Evolutionary conservation across 2,329 filamentous ascomycete genomes (phyloP).

Genomic region (Cadophora malorum): DNA sequence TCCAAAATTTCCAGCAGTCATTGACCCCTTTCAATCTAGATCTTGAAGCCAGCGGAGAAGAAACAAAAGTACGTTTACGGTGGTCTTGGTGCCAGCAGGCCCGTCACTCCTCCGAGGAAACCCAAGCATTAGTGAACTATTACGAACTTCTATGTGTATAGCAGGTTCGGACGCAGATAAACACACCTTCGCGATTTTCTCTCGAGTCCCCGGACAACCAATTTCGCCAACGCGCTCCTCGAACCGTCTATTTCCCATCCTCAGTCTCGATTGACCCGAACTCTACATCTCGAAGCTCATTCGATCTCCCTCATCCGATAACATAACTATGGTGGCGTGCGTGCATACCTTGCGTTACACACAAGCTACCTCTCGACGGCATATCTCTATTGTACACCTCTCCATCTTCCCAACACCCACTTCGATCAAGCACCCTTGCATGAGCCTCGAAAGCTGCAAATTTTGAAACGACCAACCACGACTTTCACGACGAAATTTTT

Average conservation of each 20-base stretch:
- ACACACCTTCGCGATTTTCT: slow-evolving; percentile 39
- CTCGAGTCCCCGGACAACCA: slow-evolving; percentile 39
- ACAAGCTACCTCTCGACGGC: slow-evolving; percentile 29
- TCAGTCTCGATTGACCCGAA: slow-evolving; percentile 34
- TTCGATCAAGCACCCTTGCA: slow-evolving; percentile 16
- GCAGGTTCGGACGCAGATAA: slow-evolving; percentile 97
- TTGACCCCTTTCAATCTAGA: slow-evolving; percentile 58
- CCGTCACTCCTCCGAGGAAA: slow-evolving; percentile 74
- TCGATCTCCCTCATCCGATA: slow-evolving; percentile 39
- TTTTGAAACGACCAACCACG: slow-evolving; percentile 32
- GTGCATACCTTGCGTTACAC: slow-evolving; percentile 33
- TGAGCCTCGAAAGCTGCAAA: slow-evolving; percentile 33
- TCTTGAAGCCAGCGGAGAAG: slow-evolving; percentile 99
- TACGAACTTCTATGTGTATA: slow-evolving; percentile 72
- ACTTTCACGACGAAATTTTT: slow-evolving; percentile 25
- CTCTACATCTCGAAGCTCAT: slow-evolving; percentile 32
- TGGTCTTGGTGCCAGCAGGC: slow-evolving; percentile 73
- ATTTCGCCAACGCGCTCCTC: slow-evolving; percentile 38
- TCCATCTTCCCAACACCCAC: slow-evolving; percentile 33
- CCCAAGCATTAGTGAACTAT: slow-evolving; percentile 70
- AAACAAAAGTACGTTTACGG: slow-evolving; percentile 99
- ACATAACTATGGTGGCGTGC: slow-evolving; percentile 43
- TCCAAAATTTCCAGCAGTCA: slow-evolving; percentile 10
- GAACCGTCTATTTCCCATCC: slow-evolving; percentile 30
- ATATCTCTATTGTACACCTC: slow-evolving; percentile 38